Percentiles rank a stretch among this genome's conserved stretches.
These are phyloP conservation scores for Gossypium arboreum DNA, from an alignment of 345 rosid species.

Conservation along the genomic window DNA sequence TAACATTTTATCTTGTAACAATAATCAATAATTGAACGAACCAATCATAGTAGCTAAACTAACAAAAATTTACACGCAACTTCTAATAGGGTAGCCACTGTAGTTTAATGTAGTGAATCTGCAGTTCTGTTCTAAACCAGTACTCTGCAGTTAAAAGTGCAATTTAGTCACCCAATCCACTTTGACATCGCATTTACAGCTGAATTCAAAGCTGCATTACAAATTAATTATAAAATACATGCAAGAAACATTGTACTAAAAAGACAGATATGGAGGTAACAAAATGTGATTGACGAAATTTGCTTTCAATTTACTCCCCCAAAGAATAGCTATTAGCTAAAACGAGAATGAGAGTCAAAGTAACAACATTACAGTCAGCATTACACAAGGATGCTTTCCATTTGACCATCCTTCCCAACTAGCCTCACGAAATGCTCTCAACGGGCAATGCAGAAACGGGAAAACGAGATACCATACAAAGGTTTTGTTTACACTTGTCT, in stretches of 20 bases:
- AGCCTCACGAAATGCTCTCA: constrained; percentile 1
- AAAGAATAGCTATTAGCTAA: neutral
- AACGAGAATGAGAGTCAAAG: neutral
- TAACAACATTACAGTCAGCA: neutral
- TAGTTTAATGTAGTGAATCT: too few species aligned
- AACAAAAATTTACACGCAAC: neutral
- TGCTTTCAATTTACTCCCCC: constrained; percentile 9
- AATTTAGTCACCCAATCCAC: neutral
- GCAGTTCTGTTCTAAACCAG: neutral
- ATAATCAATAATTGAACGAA: neutral
- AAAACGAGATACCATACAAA: constrained; percentile 16
- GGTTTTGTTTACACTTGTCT: constrained; percentile 2
- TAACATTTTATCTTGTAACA: too few species aligned
- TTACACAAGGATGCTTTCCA: neutral
- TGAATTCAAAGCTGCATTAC: neutral
- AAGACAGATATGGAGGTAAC: neutral
- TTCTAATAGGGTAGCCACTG: neutral
- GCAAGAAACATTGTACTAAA: neutral
- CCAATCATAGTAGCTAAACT: neutral
- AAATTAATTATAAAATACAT: neutral
- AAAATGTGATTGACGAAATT: neutral
- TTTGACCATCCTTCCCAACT: constrained; percentile 12
- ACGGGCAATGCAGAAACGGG: neutral
- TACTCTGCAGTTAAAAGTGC: neutral
- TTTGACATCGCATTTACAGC: neutral